Base-by-base conservation (phyloP, 805 yeast species). In the Candida palmyrensis region DNA sequence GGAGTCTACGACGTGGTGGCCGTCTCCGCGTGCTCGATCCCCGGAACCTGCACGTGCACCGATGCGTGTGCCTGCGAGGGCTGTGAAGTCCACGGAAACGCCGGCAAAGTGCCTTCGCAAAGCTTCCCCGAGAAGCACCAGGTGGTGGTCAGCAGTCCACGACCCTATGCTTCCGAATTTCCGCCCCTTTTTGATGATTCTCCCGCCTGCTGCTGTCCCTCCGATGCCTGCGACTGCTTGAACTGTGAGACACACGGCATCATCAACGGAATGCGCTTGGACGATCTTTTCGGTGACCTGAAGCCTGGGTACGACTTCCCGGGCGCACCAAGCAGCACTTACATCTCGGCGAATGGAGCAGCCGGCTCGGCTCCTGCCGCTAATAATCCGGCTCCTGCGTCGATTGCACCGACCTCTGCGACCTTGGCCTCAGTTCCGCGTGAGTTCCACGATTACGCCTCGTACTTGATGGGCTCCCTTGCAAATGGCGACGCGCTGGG, bases 221-320 rank as follows among this genome's bases (percentile, higher is more conserved):
- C 47, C 4, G 50, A 50, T 18, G 36, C 41, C 6, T 61, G 67
- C 41, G 57, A 48, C n/a, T 66, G 72, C 42, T 36, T 56, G 8
- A 66, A 65, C 39, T 66, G 72, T 43, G 71, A 66, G 40, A 55
- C 61, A 2, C 72, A 66, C 40, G 68, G 71, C 1, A 66, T 62
- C n/a, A 61, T 66, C 23, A 55, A 66, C 35, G 72, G 72, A 2
- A 43, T 53, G 35, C 59, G 55, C 37, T 43, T 66, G 21, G 72
- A 66, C 35, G 70, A 66, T 16, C 41, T 57, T 18, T 62, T 62
- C 39, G 37, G 10, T 24, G 29, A 17, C 16, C 43, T 12, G 14
- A 27, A n/a, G 7, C 17, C 9, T n/a, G n/a, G n/a, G n/a, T n/a
- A n/a, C n/a, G n/a, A n/a, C n/a, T n/a, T n/a, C n/a, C n/a, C n/a